Conservation (phyloP, 2,329 filamentous ascomycete genomes). For the Cylindrodendrum hubeiense region DNA sequence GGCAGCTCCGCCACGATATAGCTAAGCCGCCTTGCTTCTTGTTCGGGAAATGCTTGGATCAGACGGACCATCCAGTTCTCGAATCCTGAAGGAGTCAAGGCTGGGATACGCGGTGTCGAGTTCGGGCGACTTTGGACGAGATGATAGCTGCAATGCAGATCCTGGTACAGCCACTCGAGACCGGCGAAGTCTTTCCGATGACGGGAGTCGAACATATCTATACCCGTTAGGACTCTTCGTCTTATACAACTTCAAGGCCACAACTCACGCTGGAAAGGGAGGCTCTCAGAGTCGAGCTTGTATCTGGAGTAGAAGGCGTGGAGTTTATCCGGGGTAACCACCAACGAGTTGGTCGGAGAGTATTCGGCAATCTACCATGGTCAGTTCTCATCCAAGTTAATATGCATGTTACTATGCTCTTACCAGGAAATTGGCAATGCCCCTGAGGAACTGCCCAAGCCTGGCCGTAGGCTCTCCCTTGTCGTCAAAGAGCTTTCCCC, state of each 20-base stretch:
- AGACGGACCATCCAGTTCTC: conserved; percentile 78
- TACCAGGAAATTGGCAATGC: conserved; percentile 81
- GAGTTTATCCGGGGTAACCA: conserved; percentile 83
- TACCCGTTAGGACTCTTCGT: conserved; percentile 7
- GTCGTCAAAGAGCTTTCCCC: conserved; percentile 80
- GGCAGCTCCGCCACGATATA: conserved; percentile 78
- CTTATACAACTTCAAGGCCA: background rate
- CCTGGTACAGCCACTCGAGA: conserved; percentile 64
- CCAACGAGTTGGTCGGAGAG: conserved; percentile 58
- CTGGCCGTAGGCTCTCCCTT: conserved; percentile 76
- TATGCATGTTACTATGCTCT: too few relatives aligned
- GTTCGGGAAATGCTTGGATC: conserved; percentile 81
- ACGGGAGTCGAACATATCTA: conserved; percentile 66
- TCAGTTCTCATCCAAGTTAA: conserved; percentile 8
- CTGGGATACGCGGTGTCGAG: conserved; percentile 70
- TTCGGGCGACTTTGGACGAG: conserved; percentile 68
- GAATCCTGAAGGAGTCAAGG: conserved; percentile 76
- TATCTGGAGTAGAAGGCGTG: conserved; percentile 78
- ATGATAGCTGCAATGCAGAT: conserved; percentile 71
- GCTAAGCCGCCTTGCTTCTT: conserved; percentile 78
- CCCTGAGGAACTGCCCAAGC: conserved; percentile 78
- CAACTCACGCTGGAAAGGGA: conserved; percentile 74
- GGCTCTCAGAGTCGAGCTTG: conserved; percentile 72
- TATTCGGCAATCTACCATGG: conserved; percentile 48
- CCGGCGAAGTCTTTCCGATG: conserved; percentile 41